Percentiles rank a stretch among this genome's conserved stretches.
Evolutionary conservation across 495 filamentous ascomycete species (phyloP).

Genomic region (Aspergillus sparsus): DNA sequence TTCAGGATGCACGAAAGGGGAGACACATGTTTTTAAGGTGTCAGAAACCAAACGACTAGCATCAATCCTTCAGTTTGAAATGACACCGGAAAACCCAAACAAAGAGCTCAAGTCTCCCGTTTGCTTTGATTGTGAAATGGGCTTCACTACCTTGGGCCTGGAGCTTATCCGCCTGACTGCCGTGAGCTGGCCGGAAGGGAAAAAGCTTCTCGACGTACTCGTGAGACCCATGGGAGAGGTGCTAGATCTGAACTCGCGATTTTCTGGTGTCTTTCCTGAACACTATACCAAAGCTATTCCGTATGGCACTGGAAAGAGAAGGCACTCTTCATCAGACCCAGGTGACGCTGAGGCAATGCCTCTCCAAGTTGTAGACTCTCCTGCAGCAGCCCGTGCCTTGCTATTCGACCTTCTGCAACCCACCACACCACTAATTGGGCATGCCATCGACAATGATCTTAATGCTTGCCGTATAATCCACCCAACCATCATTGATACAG

Average conservation of each 20-base stretch:
- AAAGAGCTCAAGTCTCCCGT: slow-evolving; percentile 51
- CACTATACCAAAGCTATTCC: slow-evolving; percentile 68
- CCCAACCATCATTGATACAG: slow-evolving; percentile 80
- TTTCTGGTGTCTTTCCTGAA: slow-evolving; percentile 77
- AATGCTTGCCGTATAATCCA: slow-evolving; percentile 82
- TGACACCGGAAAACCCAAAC: slow-evolving; percentile 65
- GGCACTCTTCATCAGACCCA: slow-evolving; percentile 16
- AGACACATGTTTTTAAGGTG: slow-evolving; percentile 86
- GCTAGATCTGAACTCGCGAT: slow-evolving; percentile 87
- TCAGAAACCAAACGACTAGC: slow-evolving; percentile 74
- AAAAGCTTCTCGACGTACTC: slow-evolving; percentile 76
- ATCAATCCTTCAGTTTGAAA: slow-evolving; percentile 71
- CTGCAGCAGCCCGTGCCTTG: slow-evolving; percentile 67
- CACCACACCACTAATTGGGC: slow-evolving; percentile 80
- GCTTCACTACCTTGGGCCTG: slow-evolving; percentile 81
- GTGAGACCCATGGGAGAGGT: slow-evolving; percentile 82
- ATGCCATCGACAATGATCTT: slow-evolving; percentile 94
- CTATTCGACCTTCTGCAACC: slow-evolving; percentile 71
- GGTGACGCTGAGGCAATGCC: slow-evolving; percentile 26
- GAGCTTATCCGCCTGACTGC: slow-evolving; percentile 89
- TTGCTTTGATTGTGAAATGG: slow-evolving; percentile 96
- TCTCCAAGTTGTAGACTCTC: slow-evolving; percentile 71
- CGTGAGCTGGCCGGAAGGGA: slow-evolving; percentile 78
- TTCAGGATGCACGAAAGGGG: slow-evolving; percentile 66
- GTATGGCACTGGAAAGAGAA: slow-evolving; percentile 41